Conservation (phyloP, 495 filamentous ascomycete genomes). For the Daldinia concentrica region DNA sequence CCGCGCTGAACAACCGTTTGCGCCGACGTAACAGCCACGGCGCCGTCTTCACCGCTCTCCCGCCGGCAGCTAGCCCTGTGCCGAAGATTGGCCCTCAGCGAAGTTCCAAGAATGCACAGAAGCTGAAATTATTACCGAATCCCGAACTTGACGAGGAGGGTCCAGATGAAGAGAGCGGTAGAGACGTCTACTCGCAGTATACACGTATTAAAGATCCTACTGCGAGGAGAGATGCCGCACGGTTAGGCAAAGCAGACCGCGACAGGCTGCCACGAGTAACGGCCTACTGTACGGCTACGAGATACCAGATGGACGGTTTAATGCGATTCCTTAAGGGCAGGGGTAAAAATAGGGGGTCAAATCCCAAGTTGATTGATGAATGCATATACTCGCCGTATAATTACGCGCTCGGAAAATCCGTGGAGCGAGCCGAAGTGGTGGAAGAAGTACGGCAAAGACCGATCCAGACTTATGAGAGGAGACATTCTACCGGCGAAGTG, state of each 20-base stretch:
- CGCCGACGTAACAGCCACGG: constrained; percentile 85
- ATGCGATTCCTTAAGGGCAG: constrained; percentile 90
- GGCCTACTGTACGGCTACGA: constrained; percentile 93
- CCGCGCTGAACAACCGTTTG: constrained; percentile 85
- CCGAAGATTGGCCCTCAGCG: constrained; percentile 93
- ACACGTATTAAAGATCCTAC: constrained; percentile 94
- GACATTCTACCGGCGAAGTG: constrained; percentile 61
- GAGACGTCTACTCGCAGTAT: constrained; percentile 96
- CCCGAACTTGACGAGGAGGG: constrained; percentile 81
- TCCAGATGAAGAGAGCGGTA: constrained; percentile 85
- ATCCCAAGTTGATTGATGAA: constrained; percentile 92
- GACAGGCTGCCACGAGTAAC: constrained; percentile 89
- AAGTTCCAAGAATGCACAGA: constrained; percentile 94
- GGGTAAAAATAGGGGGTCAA: constrained; percentile 74
- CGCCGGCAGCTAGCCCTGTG: constrained; percentile 51
- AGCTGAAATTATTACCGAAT: constrained; percentile 92
- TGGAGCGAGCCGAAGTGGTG: constrained; percentile 42
- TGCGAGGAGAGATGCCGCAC: constrained; percentile 88
- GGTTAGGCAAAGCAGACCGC: constrained; percentile 91
- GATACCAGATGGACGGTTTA: constrained; percentile 85
- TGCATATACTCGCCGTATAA: constrained; percentile 95
- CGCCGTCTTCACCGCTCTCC: constrained; percentile 60
- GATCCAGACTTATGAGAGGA: constrained; percentile 62
- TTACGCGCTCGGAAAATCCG: constrained; percentile 62
- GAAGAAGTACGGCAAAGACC: constrained; percentile 53